A percentile compares a stretch with the other conserved stretches of the same genome.
Conservation (phyloP, 2,329 filamentous ascomycete species). For the Fusarium mundagurra region DNA sequence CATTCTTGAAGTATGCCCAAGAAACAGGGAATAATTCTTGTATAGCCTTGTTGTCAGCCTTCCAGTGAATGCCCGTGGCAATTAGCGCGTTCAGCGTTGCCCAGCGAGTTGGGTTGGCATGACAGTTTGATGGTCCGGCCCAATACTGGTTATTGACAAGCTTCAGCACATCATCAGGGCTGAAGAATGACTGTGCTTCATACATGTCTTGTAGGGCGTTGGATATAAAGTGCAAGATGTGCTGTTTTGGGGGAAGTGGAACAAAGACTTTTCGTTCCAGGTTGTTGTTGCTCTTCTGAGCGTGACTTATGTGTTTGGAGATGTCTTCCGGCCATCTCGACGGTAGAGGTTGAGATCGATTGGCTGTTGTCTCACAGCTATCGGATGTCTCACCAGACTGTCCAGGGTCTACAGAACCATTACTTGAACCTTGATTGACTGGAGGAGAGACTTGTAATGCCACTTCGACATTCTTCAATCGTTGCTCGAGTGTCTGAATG, state of each 20-base stretch:
- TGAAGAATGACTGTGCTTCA: neutral
- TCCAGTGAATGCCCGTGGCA: neutral
- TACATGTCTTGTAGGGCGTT: neutral
- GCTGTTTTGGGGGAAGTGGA: neutral
- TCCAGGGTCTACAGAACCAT: fast-evolving
- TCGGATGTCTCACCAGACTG: fast-evolving
- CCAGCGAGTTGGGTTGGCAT: neutral
- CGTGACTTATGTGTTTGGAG: neutral
- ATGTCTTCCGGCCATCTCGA: neutral
- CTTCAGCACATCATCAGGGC: neutral
- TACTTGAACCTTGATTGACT: fast-evolving
- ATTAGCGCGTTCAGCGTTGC: neutral
- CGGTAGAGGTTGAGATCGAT: neutral
- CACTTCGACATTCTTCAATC: neutral
- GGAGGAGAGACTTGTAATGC: neutral
- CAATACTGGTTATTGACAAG: neutral
- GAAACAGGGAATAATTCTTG: neutral
- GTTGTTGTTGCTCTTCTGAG: neutral
- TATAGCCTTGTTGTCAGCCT: neutral
- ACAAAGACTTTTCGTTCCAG: neutral
- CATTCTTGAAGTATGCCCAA: neutral
- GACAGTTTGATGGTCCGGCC: fast-evolving
- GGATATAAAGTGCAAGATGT: neutral
- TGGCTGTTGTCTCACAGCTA: fast-evolving
- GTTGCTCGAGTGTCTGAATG: neutral